A percentile compares a stretch with the other conserved stretches of the same genome.
These are phyloP conservation scores for Spathaspora passalidarum DNA, from an alignment of 805 yeast genomes.

Conservation along the genomic window DNA sequence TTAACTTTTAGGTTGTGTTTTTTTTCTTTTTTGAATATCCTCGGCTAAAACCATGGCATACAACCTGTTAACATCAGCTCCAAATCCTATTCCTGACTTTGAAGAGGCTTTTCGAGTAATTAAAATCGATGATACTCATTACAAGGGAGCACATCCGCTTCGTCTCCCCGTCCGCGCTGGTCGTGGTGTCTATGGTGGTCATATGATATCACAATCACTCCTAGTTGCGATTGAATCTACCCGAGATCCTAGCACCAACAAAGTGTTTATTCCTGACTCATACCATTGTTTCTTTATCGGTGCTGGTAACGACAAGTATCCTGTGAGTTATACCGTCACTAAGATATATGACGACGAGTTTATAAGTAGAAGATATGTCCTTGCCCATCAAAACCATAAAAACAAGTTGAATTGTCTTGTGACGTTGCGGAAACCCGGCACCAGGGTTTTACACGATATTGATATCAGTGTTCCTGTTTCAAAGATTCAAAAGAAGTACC, in stretches of 20 bases:
- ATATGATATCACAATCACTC: conserved; percentile 62
- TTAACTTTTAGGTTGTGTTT: background rate
- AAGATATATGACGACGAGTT: conserved; percentile 52
- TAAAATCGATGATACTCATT: conserved; percentile 22
- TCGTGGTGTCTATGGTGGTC: conserved; percentile 71
- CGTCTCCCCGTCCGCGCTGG: conserved; percentile 43
- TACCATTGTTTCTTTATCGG: conserved; percentile 60
- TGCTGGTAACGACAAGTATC: conserved; percentile 47
- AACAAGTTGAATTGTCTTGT: conserved; percentile 52
- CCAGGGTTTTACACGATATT: conserved; percentile 1
- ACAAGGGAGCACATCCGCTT: conserved; percentile 33
- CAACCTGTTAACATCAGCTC: background rate
- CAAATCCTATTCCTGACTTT: conserved; percentile 16
- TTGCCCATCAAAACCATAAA: conserved; percentile 51
- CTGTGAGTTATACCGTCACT: conserved; percentile 53
- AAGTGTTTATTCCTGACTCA: conserved; percentile 48
- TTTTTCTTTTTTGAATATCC: background rate
- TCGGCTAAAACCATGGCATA: background rate
- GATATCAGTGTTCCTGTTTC: conserved; percentile 16
- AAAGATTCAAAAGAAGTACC: conserved; percentile 19
- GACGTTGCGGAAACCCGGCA: conserved; percentile 29
- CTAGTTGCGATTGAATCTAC: conserved; percentile 55
- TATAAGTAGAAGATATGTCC: conserved; percentile 51
- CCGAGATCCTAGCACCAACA: conserved; percentile 12
- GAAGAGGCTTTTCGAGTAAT: conserved; percentile 32